Percentiles rank a stretch among this genome's conserved stretches.
Evolutionary conservation across 2,329 filamentous ascomycete genomes (phyloP).

Genomic region (Cladophialophora psammophila): DNA sequence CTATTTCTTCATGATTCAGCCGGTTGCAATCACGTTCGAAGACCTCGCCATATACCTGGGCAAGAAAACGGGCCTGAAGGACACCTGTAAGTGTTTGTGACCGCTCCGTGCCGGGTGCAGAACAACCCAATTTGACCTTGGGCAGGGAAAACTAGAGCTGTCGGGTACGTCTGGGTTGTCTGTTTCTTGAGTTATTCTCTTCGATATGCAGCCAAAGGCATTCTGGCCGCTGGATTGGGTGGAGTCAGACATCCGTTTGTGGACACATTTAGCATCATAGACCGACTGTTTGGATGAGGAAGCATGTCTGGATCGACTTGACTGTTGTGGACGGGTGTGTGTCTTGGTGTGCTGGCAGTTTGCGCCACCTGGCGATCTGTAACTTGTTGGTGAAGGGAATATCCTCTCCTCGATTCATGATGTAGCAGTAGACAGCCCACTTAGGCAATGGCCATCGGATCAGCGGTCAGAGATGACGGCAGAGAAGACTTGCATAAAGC

Average conservation of each 20-base stretch:
- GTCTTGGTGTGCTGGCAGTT: constrained; percentile 22
- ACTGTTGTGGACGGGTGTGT: constrained; percentile 4
- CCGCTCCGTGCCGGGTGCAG: not conserved
- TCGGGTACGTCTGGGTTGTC: constrained; percentile 33
- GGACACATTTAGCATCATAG: constrained; percentile 31
- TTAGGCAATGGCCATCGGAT: constrained; percentile 19
- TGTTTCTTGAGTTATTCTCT: constrained; percentile 32
- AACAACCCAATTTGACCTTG: not conserved
- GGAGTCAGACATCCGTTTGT: constrained; percentile 30
- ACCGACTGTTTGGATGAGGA: constrained; percentile 27
- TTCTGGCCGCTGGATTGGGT: constrained; percentile 27
- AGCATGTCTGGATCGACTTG: not conserved
- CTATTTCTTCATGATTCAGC: constrained; percentile 35
- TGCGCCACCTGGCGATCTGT: constrained; percentile 26
- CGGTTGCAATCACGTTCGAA: constrained; percentile 31
- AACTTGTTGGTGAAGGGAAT: constrained; percentile 20
- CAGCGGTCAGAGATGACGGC: constrained; percentile 25
- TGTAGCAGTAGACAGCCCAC: constrained; percentile 29
- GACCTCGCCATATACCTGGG: constrained; percentile 31
- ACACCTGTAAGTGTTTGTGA: constrained; percentile 27
- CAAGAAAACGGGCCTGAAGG: constrained; percentile 23
- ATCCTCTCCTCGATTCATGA: constrained; percentile 7
- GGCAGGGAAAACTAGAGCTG: constrained; percentile 28
- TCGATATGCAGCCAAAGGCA: constrained; percentile 28
- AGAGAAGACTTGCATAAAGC: constrained; percentile 22